Conservation (phyloP, 2,329 filamentous ascomycete genomes). For the Penicillium polonicum region DNA sequence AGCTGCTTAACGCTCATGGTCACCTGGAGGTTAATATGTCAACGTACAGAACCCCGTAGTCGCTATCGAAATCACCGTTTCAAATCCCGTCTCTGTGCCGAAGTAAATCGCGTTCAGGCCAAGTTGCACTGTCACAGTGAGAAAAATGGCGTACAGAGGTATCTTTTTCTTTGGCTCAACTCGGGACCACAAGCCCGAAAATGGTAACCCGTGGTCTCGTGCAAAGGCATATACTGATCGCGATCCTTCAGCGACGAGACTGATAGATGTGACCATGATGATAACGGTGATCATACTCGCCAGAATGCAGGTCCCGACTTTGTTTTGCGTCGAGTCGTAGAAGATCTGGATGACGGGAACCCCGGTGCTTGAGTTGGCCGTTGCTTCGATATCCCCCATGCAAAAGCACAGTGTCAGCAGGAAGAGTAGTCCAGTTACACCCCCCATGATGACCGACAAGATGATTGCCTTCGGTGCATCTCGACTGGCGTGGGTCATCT, state of each 20-base stretch:
- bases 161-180: conserved; percentile 9
- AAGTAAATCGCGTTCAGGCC: conserved; percentile 14
- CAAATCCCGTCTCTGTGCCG: conserved; percentile 12
- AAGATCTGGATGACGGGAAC: conserved; percentile 56
- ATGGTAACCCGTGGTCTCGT: conserved; percentile 17
- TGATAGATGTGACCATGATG: conserved; percentile 43
- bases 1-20: not conserved
- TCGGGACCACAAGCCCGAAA: conserved; percentile 2
- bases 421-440: conserved; percentile 50
- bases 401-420: conserved; percentile 53
- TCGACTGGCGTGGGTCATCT: conserved; percentile 38
- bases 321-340: conserved; percentile 46
- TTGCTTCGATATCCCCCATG: conserved; percentile 51
- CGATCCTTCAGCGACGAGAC: conserved; percentile 46
- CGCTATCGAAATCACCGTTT: conserved; percentile 11
- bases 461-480: conserved; percentile 34
- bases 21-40: no score
- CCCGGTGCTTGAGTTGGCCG: conserved; percentile 48
- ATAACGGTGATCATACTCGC: conserved; percentile 49
- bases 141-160: conserved; percentile 3
- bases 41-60: conserved; percentile 12
- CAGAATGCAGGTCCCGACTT: conserved; percentile 44
- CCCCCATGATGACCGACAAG: conserved; percentile 46
- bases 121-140: conserved; percentile 7
- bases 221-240: conserved; percentile 42